Conservation (phyloP, 371 early-diverging fungal species). For the Lichtheimia corymbifera region DNA sequence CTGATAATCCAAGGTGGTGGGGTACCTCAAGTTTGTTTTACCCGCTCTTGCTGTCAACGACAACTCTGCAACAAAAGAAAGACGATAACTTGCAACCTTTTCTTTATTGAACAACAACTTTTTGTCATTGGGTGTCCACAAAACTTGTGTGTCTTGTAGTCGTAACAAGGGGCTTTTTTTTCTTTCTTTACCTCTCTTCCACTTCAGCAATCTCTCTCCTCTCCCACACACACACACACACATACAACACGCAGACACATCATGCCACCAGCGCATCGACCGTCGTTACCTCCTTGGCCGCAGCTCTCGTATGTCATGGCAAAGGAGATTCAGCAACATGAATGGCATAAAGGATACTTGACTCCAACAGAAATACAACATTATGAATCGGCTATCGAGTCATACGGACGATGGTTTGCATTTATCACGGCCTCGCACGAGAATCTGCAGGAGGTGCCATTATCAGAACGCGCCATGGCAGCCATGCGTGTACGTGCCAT, state of each 20-base stretch:
- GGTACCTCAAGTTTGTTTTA: no score
- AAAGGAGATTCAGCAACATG: slow-evolving; percentile 24
- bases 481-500: slow-evolving; percentile 70
- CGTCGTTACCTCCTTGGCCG: slow-evolving; percentile 21
- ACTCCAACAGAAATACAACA: slow-evolving; percentile 33
- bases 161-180: no score
- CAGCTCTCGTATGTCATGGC: slow-evolving; percentile 34
- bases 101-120: no score
- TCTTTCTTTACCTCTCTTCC: no score
- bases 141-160: no score
- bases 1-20: no score
- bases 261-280: slow-evolving; percentile 3
- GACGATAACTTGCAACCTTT: no score
- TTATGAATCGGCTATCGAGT: slow-evolving; percentile 42
- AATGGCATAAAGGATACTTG: slow-evolving; percentile 26
- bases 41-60: no score
- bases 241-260: background rate
- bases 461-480: slow-evolving; percentile 25
- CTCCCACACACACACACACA: background rate
- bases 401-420: slow-evolving; percentile 47
- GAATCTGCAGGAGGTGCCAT: slow-evolving; percentile 12
- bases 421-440: slow-evolving; percentile 40
- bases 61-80: no score
- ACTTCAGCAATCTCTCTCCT: background rate
- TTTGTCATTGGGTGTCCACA: no score